Evolutionary conservation across 306 rosid genomes (phyloP), one percentile per base, ranked within the genome.

Genomic region (Quercus ilex): DNA sequence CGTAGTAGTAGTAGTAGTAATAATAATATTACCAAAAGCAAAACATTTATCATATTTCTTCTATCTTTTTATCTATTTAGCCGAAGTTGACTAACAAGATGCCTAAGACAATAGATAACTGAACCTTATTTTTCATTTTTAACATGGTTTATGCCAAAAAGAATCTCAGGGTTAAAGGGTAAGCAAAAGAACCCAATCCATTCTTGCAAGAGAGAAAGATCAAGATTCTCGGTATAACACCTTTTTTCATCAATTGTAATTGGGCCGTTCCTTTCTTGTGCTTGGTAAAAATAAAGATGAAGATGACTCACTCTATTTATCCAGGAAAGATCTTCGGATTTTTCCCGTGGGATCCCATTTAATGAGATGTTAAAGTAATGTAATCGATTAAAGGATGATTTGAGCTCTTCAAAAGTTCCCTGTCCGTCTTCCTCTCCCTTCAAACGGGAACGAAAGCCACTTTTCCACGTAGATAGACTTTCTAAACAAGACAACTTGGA

Each of bases 401-500:
- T 65, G 18, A 77, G 56, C 80, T 77, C 80, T 55, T 77, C 74
- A 3, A 77, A 77, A 23, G 41, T 77, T 3, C 56, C 3, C 31
- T 77, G 74, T 6, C 55, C 80, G 23, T 28, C 67, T 77, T 67
- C 74, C 53, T 77, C 67, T 13, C 53, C 74, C 21, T 25, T 28
- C 4, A 21, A 5, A 56, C 25, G 74, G 74, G 51, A 77, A 13
- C 14, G 57, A 63, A 52, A 68, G 35, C 38, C 35, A 28, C 80
- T 77, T 2, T 46, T 0, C 13, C 13, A 21, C 74, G 74, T 23
- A 38, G 38, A 68, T 17, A 80, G 58, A 56, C 30, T 58, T 68
- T 80, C 83, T 9, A 80, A 73, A 64, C 74, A 63, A 33, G 72
- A 33, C 41, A 80, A 65, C 17, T 57, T 55, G 2, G 74, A 74